Evolutionary conservation across 768 basidiomycete species (phyloP).

Genomic region (Boletus rex-veris): DNA sequence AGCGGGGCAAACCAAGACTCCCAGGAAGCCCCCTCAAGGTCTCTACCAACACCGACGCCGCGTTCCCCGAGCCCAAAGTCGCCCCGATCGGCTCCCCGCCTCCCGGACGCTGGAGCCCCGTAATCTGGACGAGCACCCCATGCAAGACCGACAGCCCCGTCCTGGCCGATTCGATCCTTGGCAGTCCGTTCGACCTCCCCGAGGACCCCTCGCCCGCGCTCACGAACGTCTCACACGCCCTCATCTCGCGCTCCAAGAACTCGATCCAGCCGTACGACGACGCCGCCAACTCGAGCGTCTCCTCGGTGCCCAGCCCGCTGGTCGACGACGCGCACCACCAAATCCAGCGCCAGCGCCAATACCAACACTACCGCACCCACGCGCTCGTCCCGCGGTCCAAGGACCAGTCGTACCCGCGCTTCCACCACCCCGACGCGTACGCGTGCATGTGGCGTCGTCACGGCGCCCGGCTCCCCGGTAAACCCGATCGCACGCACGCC

Average conservation of each 20-base stretch:
- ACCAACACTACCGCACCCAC: neutral
- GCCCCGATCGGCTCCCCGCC: conserved; percentile 6
- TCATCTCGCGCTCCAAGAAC: conserved; percentile 17
- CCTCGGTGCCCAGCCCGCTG: conserved; percentile 1
- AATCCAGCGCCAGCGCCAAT: neutral
- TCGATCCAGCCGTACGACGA: conserved; percentile 17
- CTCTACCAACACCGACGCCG: conserved; percentile 4
- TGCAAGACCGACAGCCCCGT: conserved; percentile 3
- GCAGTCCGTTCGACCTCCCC: neutral
- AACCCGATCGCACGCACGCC: neutral
- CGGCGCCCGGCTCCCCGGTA: conserved; percentile 16
- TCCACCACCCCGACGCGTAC: conserved; percentile 11
- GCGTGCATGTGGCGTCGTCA: conserved; percentile 18
- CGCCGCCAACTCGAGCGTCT: neutral
- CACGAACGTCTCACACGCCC: conserved; percentile 13
- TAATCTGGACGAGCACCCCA: conserved; percentile 28
- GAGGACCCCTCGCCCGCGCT: conserved; percentile 3
- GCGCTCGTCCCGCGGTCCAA: neutral
- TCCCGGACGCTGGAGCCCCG: conserved; percentile 13
- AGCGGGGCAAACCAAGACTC: conserved; percentile 8
- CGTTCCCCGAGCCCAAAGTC: conserved; percentile 4
- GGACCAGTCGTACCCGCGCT: conserved; percentile 1
- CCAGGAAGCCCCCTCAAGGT: conserved; percentile 23
- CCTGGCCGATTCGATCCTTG: neutral
- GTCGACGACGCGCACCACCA: neutral